phyloP scores from a whole-genome alignment of 164 flowering plant genomes.

The Cinnamomum chago region DNA sequence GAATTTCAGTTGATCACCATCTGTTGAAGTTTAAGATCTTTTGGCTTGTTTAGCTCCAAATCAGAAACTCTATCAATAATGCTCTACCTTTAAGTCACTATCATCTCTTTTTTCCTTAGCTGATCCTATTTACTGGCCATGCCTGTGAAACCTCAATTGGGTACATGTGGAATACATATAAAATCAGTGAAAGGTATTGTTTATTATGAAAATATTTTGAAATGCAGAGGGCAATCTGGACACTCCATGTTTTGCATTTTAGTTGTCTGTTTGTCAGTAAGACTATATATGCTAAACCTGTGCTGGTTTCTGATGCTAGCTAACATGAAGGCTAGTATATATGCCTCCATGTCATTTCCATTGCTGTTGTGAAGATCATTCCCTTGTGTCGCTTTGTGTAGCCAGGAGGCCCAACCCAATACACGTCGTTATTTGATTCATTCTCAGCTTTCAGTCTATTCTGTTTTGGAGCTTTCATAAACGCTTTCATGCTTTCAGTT shows the following conservation, averaged over 20 bases:
- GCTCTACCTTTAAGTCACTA: not conserved
- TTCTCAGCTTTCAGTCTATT: slow-evolving; percentile 5
- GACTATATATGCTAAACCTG: slow-evolving; percentile 11
- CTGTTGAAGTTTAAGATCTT: not conserved
- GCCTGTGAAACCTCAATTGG: not conserved
- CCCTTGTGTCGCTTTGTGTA: slow-evolving; percentile 8
- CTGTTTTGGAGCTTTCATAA: not conserved
- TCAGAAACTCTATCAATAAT: not conserved
- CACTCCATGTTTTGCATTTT: slow-evolving; percentile 1
- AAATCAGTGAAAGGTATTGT: not conserved
- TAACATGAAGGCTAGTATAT: slow-evolving; percentile 11
- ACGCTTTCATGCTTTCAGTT: not conserved
- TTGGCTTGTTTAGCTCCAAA: not conserved
- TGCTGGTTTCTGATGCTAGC: slow-evolving; percentile 9
- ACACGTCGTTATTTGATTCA: slow-evolving; percentile 5
- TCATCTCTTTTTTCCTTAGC: slow-evolving; percentile 1
- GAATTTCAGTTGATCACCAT: not conserved
- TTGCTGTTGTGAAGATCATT: slow-evolving; percentile 12
- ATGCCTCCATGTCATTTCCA: slow-evolving; percentile 4
- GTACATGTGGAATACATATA: not conserved
- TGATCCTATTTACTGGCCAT: not conserved
- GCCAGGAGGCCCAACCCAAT: slow-evolving; percentile 3
- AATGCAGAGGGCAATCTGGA: slow-evolving; percentile 16
- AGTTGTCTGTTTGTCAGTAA: slow-evolving; percentile 7
- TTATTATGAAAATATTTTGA: slow-evolving; percentile 8